Percentiles rank a stretch among this genome's conserved stretches.
Conservation (phyloP, 176 grass and related monocot species). For the Zea luxurians region DNA sequence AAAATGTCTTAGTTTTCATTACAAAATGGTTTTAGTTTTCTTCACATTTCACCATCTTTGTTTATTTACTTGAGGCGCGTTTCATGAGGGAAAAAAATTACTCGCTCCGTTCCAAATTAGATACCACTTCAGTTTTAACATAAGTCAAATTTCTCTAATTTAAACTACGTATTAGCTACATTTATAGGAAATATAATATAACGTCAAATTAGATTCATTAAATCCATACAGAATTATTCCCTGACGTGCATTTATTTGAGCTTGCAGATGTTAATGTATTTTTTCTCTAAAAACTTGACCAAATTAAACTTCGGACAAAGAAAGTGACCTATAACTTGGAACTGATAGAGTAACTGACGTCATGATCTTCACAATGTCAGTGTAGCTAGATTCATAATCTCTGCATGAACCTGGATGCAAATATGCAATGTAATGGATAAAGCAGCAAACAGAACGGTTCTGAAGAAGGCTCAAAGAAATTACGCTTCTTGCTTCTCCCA, state of each 20-base stretch:
- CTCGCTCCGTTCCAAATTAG: too few relatives aligned
- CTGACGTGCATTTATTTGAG: neutral
- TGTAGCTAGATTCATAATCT: neutral
- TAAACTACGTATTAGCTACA: neutral
- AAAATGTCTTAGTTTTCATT: neutral
- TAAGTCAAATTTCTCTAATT: neutral
- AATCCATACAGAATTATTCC: neutral
- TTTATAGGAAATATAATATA: neutral
- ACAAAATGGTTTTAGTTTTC: neutral
- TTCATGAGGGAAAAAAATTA: constrained; percentile 14
- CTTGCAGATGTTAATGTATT: neutral
- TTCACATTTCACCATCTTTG: constrained; percentile 1
- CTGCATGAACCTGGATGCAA: too few relatives aligned
- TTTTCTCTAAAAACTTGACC: too few relatives aligned
- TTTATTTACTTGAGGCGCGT: neutral
- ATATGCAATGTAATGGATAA: neutral
- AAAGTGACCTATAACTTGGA: too few relatives aligned
- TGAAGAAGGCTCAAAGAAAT: neutral
- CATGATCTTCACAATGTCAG: neutral
- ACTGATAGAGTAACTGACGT: neutral
- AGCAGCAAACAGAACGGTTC: constrained; percentile 9
- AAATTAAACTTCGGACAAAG: neutral
- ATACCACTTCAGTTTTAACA: neutral
- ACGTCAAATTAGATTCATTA: neutral
- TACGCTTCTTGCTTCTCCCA: constrained; percentile 3